Base-by-base conservation (phyloP, 2,329 filamentous ascomycete genomes). In the Aspergillus sp. region DNA sequence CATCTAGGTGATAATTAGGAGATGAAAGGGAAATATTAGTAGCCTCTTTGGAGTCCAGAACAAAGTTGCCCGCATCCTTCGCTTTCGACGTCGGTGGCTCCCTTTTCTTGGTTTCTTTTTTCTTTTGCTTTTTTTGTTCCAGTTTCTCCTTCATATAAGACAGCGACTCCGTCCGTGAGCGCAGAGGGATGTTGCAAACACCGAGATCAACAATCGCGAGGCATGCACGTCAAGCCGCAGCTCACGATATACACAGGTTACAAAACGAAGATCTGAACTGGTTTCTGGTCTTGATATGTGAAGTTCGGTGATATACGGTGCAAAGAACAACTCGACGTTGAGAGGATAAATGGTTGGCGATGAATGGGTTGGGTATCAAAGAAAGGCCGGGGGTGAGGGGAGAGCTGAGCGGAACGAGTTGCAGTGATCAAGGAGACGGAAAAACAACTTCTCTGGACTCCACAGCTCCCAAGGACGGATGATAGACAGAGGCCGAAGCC, bases 331-430 rank as follows among this genome's bases (percentile, higher is more conserved):
- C 16, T 38, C 17, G 20, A 29, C 34, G 34, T 53, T 53, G 34
- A 53, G 51, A 58, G 54, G 45, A 54, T 58, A 52, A 55, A 54
- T 54, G 50, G 59, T 63, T 59, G 59, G 61, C 57, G 64, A 57
- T 54, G 61, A 58, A 64, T 61, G 57, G 57, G 65, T 60, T 63
- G 68, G 68, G 68, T 71, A 71, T 71, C 68, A 70, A 70, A 65
- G 59, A 62, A 68, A 66, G 49, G 59, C 55, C 59, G 60, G 62
- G 58, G 60, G 59, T 60, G 60, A 64, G 61, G 58, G 52, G 58
- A 58, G 56, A 40, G 55, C 25, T 29, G 25, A 29, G 5, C 5
- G 56, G 53, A 41, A 59, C 50, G 57, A 42, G 59, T 29, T 50
- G 57, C 57, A 58, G 56, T 57, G 54, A 56, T 52, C 55, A 57